Conservation (phyloP, 805 yeast genomes). For the Candida nonsorbophila region DNA sequence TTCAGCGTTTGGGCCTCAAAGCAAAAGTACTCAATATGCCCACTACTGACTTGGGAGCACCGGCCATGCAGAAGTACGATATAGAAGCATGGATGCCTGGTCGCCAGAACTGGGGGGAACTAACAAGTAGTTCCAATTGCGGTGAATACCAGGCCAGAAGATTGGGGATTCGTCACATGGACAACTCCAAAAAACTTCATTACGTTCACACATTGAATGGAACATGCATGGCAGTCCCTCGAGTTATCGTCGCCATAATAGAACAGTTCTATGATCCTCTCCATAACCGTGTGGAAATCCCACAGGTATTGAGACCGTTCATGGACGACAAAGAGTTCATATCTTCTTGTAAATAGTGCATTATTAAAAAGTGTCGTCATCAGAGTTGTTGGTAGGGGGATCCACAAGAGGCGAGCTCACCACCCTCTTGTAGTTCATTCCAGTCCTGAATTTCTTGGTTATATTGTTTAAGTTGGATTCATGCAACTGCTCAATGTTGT, state of each 20-base stretch:
- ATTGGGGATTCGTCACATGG: slow-evolving; percentile 57
- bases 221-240: slow-evolving; percentile 92
- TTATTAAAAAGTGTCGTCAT: background rate
- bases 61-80: slow-evolving; percentile 87
- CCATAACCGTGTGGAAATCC: slow-evolving; percentile 53
- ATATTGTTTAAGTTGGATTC: slow-evolving; percentile 5
- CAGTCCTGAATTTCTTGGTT: slow-evolving; percentile 5
- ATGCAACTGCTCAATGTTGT: slow-evolving; percentile 8
- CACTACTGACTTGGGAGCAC: slow-evolving; percentile 84
- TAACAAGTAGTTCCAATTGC: slow-evolving; percentile 88
- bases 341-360: slow-evolving; percentile 10
- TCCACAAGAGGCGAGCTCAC: no score
- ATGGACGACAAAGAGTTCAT: slow-evolving; percentile 59
- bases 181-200: slow-evolving; percentile 23
- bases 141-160: slow-evolving; percentile 87
- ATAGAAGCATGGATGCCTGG: slow-evolving; percentile 99
- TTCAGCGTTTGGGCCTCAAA: slow-evolving; percentile 63
- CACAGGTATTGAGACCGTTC: slow-evolving; percentile 59
- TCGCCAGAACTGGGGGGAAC: slow-evolving; percentile 86
- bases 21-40: slow-evolving; percentile 89
- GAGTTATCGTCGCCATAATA: slow-evolving; percentile 82
- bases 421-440: slow-evolving; percentile 2
- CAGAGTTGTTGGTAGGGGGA: background rate
- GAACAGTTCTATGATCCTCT: slow-evolving; percentile 74
- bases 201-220: slow-evolving; percentile 87